Percentiles rank a stretch among this genome's conserved stretches.
These are phyloP conservation scores for Colletotrichum sp. DNA, from an alignment of 2,329 filamentous ascomycete species.

Conservation along the genomic window DNA sequence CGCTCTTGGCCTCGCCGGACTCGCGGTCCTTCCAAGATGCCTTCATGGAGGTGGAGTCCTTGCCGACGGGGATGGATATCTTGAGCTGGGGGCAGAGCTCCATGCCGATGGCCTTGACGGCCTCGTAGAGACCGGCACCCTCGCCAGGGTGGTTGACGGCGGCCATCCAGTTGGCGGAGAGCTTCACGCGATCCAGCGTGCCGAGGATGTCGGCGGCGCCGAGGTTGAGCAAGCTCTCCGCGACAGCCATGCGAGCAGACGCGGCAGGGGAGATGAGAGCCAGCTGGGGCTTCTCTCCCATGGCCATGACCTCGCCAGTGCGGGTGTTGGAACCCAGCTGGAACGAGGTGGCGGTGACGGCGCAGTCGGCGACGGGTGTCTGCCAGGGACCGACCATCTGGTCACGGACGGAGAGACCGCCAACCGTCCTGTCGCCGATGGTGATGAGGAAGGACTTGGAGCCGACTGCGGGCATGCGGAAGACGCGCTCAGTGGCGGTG, in stretches of 20 bases:
- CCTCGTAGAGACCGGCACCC: slow-evolving; percentile 90
- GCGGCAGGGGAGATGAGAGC: slow-evolving; percentile 89
- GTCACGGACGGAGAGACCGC: slow-evolving; percentile 85
- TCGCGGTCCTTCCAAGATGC: slow-evolving; percentile 85
- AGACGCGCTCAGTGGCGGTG: slow-evolving; percentile 79
- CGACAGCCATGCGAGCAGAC: slow-evolving; percentile 95
- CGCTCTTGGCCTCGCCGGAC: slow-evolving; percentile 74
- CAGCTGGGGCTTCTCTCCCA: slow-evolving; percentile 90
- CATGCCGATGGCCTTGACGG: slow-evolving; percentile 91
- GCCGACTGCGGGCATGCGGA: slow-evolving; percentile 87
- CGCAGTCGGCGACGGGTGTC: slow-evolving; percentile 90
- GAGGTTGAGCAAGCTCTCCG: slow-evolving; percentile 91
- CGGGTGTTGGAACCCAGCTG: slow-evolving; percentile 67
- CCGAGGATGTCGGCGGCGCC: slow-evolving; percentile 76
- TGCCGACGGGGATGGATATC: slow-evolving; percentile 93
- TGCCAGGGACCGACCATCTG: slow-evolving; percentile 99
- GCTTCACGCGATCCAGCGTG: slow-evolving; percentile 77
- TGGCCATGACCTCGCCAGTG: slow-evolving; percentile 95
- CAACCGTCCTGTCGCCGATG: slow-evolving; percentile 91
- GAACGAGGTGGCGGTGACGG: slow-evolving; percentile 86
- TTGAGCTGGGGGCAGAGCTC: slow-evolving; percentile 90
- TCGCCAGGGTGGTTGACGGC: slow-evolving; percentile 94
- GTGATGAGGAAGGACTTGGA: slow-evolving; percentile 98
- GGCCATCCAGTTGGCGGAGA: slow-evolving; percentile 99
- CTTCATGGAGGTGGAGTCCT: slow-evolving; percentile 99